Base-by-base conservation (phyloP, 805 yeast genomes). In the Candida morakotiae region DNA sequence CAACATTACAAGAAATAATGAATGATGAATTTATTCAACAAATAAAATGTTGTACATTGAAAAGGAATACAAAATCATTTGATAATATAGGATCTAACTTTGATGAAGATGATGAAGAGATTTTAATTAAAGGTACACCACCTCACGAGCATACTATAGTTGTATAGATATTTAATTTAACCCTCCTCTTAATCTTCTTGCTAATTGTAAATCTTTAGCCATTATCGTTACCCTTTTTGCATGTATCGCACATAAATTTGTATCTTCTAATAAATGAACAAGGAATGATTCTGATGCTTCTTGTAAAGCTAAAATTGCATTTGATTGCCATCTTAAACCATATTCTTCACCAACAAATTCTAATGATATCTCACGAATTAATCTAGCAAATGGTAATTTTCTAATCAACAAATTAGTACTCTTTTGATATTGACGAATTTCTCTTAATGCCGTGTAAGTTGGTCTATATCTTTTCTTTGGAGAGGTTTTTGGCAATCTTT, bases 211-310 rank as follows among this genome's bases (percentile, higher is more conserved):
- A 54, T 84, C 94, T 56, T 81, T 83, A 51, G 81, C 84, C 91
- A 83, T 84, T 23, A 84, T 82, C 0, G 94, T 84, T n/a, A 84
- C 87, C 48, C 94, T 62, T 26, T 34, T 17, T 6, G 37, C 37
- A 26, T 34, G 25, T 3, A 26, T 34, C 3, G 30, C 31, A 19
- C 87, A 68, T 26, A 83, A 54, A 48, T 84, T 84, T 3, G 89
- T 83, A 53, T 84, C 93, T 51, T 84, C 93, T 35, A 84, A 63
- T 26, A 84, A 60, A 37, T 83, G 83, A 9, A 83, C 81, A 42
- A 84, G 56, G 44, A 78, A 84, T 1, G 91, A 89, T 53, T 84
- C 94, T 34, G 84, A 72, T 1, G 91, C 91, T 52, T 84, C 94
- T 52, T 84, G 94, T 23, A 84, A 60, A 3, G 91, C 91, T 56